Evolutionary conservation across 2,329 filamentous ascomycete species (phyloP).

Genomic region (Aspergillus sp.): DNA sequence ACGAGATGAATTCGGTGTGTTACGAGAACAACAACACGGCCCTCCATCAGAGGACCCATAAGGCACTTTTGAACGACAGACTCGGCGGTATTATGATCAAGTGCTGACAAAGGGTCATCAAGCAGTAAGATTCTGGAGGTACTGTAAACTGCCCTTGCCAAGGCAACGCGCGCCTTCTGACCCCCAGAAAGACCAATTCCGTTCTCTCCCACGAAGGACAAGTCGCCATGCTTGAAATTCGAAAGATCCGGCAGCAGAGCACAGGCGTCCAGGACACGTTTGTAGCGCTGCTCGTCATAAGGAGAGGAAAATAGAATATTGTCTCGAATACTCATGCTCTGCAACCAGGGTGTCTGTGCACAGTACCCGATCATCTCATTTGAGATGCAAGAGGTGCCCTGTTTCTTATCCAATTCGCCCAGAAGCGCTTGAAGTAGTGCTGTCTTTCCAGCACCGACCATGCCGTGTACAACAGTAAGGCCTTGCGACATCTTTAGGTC

Average conservation of each 20-base stretch:
- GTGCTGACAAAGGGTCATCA: conserved; percentile 63
- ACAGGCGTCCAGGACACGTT: conserved; percentile 69
- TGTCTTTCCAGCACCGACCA: conserved; percentile 68
- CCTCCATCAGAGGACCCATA: conserved; percentile 57
- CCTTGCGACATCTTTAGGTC: conserved; percentile 60
- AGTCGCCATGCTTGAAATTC: conserved; percentile 66
- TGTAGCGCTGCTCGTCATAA: conserved; percentile 72
- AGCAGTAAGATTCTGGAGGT: conserved; percentile 58
- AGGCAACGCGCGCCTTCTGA: conserved; percentile 63
- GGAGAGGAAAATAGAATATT: conserved; percentile 68
- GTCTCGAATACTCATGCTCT: conserved; percentile 71
- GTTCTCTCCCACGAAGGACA: conserved; percentile 65
- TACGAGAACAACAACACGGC: conserved; percentile 61
- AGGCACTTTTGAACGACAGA: conserved; percentile 63
- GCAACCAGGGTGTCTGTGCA: conserved; percentile 69
- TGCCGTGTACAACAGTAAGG: conserved; percentile 65
- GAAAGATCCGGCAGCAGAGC: conserved; percentile 65
- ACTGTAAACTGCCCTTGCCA: conserved; percentile 66
- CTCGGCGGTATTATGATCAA: conserved; percentile 69
- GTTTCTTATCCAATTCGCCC: conserved; percentile 61
- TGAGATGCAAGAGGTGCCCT: conserved; percentile 57
- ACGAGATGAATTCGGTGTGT: conserved; percentile 74
- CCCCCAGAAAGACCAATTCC: conserved; percentile 65
- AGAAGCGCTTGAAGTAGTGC: conserved; percentile 63
- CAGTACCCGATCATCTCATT: conserved; percentile 66